Evolutionary conservation across 345 rosid genomes (phyloP).

Genomic region (Brassica rapa): DNA sequence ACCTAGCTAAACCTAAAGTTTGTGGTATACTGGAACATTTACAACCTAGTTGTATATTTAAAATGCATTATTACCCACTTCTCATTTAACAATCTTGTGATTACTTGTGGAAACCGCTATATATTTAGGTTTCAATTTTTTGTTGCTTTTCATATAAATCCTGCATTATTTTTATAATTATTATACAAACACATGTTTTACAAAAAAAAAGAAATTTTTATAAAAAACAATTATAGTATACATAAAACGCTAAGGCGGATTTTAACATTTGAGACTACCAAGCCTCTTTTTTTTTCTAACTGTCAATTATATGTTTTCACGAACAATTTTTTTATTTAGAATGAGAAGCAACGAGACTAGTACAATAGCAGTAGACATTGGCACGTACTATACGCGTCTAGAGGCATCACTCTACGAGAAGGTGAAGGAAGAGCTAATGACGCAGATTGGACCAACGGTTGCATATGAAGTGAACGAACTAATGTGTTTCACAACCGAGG

Average conservation of each 20-base stretch:
- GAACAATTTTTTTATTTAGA: neutral
- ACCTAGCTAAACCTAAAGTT: neutral
- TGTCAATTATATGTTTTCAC: neutral
- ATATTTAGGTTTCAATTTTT: neutral
- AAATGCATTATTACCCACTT: neutral
- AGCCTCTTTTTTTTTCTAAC: neutral
- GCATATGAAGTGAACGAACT: conserved; percentile 35
- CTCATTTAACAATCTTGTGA: neutral
- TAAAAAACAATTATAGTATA: neutral
- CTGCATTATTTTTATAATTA: neutral
- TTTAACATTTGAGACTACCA: neutral
- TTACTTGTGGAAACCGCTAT: neutral
- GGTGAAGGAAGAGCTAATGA: conserved; percentile 25
- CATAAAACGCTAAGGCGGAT: neutral
- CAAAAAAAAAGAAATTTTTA: neutral
- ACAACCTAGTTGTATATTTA: neutral
- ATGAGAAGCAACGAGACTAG: conserved; percentile 25
- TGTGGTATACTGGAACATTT: neutral
- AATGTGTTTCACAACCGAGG: conserved; percentile 35
- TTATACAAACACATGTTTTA: neutral
- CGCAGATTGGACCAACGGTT: conserved; percentile 35
- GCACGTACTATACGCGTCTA: conserved; percentile 37
- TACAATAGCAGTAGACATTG: conserved; percentile 34
- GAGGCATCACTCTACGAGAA: conserved; percentile 35
- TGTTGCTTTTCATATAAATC: neutral